Base-by-base conservation (phyloP, 441 rosid species). In the Manihot esculenta region DNA sequence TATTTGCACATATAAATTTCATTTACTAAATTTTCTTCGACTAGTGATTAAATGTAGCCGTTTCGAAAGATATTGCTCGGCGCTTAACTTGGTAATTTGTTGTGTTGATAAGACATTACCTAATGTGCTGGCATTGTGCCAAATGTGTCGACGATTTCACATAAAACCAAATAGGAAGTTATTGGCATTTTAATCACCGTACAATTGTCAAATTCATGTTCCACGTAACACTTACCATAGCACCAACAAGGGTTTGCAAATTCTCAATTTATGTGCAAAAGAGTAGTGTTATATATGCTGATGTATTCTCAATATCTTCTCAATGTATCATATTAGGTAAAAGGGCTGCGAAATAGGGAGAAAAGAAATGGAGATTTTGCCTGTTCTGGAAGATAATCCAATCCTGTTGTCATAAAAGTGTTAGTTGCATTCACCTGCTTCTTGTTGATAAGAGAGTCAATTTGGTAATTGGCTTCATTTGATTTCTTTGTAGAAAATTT, bases 131-230 rank as follows among this genome's bases (percentile, higher is more conserved):
- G 72, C 77, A 61, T 11, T 53, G 48, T 61, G 77, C 68, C 72
- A 74, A 68, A 74, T 68, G 73, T 68, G 42, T 74, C 33, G 20
- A 51, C 17, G 51, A 68, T 68, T 47, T 60, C 67, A 53, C 21
- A 54, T 68, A 18, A 21, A 60, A 33, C 68, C 77, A 88, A 85
- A 86, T n/a, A 27, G 72, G 62, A 63, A 63, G 41, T 58, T 78
- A 64, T 44, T 44, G 56, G 47, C 51, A 2, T 61, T 71, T 56
- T 26, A 68, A 56, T 72, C 74, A 53, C 77, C 72, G 63, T 76
- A 79, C 79, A 76, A 30, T 76, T 79, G 79, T 72, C 77, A 24
- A 65, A 55, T 51, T 72, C 69, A 60, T 26, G 41, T 44, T 64
- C 53, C 72, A 72, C 73, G 73, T 75, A 42, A 54, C 72, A 42